Conservation (phyloP, 257 asterid species). For the Lithospermum erythrorhizon region DNA sequence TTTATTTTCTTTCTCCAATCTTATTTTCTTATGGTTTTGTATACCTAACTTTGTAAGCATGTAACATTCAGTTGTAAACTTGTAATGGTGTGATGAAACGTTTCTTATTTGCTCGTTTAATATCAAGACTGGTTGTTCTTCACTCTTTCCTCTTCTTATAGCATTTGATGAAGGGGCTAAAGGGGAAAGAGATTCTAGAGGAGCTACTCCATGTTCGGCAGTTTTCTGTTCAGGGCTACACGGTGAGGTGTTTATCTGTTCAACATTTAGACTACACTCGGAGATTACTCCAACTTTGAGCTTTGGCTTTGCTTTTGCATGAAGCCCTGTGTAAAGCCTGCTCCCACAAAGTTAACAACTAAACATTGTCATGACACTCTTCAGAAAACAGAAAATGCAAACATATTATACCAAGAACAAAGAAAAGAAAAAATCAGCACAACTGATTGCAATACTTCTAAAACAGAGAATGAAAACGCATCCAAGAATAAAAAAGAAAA, state of each 20-base stretch:
- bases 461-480: background rate
- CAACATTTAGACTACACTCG: constrained; percentile 51
- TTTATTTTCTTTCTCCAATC: background rate
- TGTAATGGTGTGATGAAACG: too few relatives aligned
- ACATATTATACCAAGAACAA: too few relatives aligned
- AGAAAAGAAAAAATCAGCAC: too few relatives aligned
- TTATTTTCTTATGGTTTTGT: background rate
- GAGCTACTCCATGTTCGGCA: constrained; percentile 19
- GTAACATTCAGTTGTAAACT: background rate
- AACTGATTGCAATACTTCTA: background rate
- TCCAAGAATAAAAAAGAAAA: background rate
- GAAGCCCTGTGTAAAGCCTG: constrained; percentile 81
- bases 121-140: constrained; percentile 28
- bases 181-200: constrained; percentile 37
- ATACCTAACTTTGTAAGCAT: background rate
- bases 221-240: constrained; percentile 48
- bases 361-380: background rate
- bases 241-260: constrained; percentile 40
- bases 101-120: too few relatives aligned
- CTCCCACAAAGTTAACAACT: background rate
- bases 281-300: constrained; percentile 58
- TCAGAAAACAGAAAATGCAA: too few relatives aligned
- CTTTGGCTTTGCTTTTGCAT: constrained; percentile 75
- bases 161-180: constrained; percentile 38
- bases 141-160: constrained; percentile 43